Conservation (phyloP, 305 asterid species). For the Solanum hybrid region DNA sequence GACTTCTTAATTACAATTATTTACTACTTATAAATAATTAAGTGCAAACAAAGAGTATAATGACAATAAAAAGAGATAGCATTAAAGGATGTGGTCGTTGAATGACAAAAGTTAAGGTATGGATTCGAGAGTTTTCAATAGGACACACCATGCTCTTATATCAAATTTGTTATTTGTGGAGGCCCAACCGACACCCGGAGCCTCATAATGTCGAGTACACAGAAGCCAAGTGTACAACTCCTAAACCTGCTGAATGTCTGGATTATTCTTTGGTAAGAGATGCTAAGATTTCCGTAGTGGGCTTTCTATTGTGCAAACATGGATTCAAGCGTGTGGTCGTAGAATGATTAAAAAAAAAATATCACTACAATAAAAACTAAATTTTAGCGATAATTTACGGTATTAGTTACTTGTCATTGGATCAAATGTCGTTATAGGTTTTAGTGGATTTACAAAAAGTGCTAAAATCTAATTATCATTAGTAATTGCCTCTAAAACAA, state of each 20-base stretch:
- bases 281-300: background rate
- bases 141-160: background rate
- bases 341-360: background rate
- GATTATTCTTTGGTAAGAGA: background rate
- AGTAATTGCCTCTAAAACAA: background rate
- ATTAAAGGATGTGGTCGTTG: background rate
- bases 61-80: background rate
- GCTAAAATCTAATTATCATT: background rate
- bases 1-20: background rate
- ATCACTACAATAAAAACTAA: too few relatives aligned
- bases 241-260: background rate
- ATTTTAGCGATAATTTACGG: too few relatives aligned
- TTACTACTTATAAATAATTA: background rate
- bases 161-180: background rate
- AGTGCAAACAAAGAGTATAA: background rate
- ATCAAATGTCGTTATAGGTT: too few relatives aligned
- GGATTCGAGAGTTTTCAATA: background rate
- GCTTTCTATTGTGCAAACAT: background rate
- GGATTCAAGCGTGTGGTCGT: background rate
- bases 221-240: background rate
- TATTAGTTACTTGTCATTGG: background rate
- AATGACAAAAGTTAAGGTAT: background rate
- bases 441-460: background rate
- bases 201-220: too few relatives aligned
- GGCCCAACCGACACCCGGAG: background rate